Percentiles rank a stretch among this genome's conserved stretches.
phyloP scores from a whole-genome alignment of 169 alveolate genomes.

The Eimeria sp. region DNA sequence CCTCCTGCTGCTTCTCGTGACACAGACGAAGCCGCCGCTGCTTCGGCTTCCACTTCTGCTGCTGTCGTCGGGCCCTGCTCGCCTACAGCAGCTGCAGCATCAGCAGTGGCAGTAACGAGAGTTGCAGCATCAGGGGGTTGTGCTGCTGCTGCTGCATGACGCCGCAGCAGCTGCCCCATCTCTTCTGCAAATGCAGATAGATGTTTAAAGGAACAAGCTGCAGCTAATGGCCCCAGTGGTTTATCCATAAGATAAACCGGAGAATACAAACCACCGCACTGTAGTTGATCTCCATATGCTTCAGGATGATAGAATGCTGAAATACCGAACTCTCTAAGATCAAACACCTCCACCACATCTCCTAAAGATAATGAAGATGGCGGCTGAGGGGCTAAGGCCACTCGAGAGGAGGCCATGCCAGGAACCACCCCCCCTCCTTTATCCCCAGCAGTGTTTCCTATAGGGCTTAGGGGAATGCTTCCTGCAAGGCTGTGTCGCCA shows the following conservation, averaged over 20 bases:
- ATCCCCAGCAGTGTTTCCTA: background rate
- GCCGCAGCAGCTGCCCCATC: background rate
- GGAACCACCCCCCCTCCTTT: background rate
- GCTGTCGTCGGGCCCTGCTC: background rate
- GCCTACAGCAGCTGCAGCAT: background rate
- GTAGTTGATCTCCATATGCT: conserved; percentile 14
- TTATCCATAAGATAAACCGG: conserved; percentile 1
- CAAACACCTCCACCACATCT: conserved; percentile 5
- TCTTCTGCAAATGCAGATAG: conserved; percentile 21
- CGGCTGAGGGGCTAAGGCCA: background rate
- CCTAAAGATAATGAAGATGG: background rate
- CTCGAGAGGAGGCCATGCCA: background rate
- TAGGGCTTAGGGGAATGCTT: background rate
- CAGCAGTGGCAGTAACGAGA: background rate
- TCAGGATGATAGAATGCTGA: conserved; percentile 30
- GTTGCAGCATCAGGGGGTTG: background rate
- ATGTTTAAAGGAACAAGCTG: conserved; percentile 11
- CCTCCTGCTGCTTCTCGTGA: background rate
- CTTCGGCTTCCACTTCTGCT: background rate
- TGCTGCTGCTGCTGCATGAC: background rate
- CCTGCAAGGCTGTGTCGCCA: background rate
- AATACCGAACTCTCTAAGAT: background rate
- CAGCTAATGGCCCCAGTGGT: conserved; percentile 15
- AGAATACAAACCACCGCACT: conserved; percentile 23
- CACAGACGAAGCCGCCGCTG: background rate